Evolutionary conservation across 179 eudicot species (phyloP).

Genomic region (Pouteria campechiana): DNA sequence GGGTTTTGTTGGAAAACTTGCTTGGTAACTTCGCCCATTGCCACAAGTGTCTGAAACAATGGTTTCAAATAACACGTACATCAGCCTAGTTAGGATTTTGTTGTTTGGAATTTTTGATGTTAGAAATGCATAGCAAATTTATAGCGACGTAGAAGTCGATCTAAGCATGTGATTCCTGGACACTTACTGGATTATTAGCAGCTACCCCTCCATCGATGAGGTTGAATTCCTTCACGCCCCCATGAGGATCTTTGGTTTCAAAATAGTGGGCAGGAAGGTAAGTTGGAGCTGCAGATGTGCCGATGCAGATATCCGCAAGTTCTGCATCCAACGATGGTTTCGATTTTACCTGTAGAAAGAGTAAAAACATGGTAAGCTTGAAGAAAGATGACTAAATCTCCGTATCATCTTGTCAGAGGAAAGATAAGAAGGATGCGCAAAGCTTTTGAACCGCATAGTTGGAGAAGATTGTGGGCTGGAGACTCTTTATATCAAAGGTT

Average conservation of each 20-base stretch:
- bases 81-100: too few relatives aligned
- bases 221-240: slow-evolving; percentile 28
- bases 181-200: slow-evolving; percentile 32
- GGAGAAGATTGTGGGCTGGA: slow-evolving; percentile 58
- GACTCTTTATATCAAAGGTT: slow-evolving; percentile 53
- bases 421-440: too few relatives aligned
- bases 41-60: slow-evolving; percentile 25
- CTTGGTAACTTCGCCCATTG: slow-evolving; percentile 23
- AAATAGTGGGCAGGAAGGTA: slow-evolving; percentile 22
- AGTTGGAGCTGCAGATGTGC: slow-evolving; percentile 37
- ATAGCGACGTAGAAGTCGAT: too few relatives aligned
- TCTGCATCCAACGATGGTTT: slow-evolving; percentile 22
- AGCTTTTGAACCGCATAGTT: slow-evolving; percentile 39
- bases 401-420: too few relatives aligned
- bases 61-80: too few relatives aligned
- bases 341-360: slow-evolving; percentile 30
- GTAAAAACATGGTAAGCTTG: too few relatives aligned
- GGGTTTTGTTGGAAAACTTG: slow-evolving; percentile 10
- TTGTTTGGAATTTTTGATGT: too few relatives aligned
- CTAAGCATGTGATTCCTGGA: too few relatives aligned
- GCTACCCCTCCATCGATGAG: slow-evolving; percentile 44
- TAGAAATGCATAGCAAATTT: too few relatives aligned
- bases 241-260: slow-evolving; percentile 9
- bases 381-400: too few relatives aligned
- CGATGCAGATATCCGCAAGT: slow-evolving; percentile 34